These are phyloP conservation scores for Aureobasidium mangrovei DNA, from an alignment of 2,329 filamentous ascomycete genomes.

Conservation along the genomic window DNA sequence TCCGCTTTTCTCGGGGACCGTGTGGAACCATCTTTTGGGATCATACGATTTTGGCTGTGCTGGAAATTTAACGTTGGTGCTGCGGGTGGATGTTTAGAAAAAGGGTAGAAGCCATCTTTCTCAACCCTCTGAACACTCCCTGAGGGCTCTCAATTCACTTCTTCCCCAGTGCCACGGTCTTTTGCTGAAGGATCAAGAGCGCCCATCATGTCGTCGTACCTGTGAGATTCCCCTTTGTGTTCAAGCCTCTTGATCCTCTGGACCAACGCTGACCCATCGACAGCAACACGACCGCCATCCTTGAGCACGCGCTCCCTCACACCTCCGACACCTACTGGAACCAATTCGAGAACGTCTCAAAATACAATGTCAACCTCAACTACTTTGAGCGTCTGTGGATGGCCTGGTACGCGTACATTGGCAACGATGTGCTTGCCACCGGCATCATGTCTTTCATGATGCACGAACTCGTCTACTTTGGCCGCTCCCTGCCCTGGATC, in stretches of 20 bases:
- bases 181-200: slow-evolving; percentile 4
- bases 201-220: slow-evolving; percentile 13
- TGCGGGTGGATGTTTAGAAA: not conserved
- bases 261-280: not conserved
- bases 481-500: slow-evolving; percentile 81
- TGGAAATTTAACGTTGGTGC: slow-evolving; percentile 9
- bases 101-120: not conserved
- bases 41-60: slow-evolving; percentile 7
- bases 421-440: slow-evolving; percentile 92
- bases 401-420: slow-evolving; percentile 95
- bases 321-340: slow-evolving; percentile 53
- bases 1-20: not conserved
- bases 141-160: not conserved
- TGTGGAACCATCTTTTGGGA: slow-evolving; percentile 6
- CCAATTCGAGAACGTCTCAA: slow-evolving; percentile 55
- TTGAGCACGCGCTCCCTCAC: slow-evolving; percentile 29
- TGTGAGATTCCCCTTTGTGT: slow-evolving; percentile 1
- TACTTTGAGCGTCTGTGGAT: slow-evolving; percentile 84
- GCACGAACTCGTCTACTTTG: slow-evolving; percentile 94
- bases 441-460: slow-evolving; percentile 96
- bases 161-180: not conserved
- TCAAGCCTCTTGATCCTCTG: not conserved
- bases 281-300: slow-evolving; percentile 25
- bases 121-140: not conserved
- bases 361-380: slow-evolving; percentile 78